These are phyloP conservation scores for Mucor piriformis DNA, from an alignment of 371 early-diverging fungal genomes.

Conservation along the genomic window DNA sequence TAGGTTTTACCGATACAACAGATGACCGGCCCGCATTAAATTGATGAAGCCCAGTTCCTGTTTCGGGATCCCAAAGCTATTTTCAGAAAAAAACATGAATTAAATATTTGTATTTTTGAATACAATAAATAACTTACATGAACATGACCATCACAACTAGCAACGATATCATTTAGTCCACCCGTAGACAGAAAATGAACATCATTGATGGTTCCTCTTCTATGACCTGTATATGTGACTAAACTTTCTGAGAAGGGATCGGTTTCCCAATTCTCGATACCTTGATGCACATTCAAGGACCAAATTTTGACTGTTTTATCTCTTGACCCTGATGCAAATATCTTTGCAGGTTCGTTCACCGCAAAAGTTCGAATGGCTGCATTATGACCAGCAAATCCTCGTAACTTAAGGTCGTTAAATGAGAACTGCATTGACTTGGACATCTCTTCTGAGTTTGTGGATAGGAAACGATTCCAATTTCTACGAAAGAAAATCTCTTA, in stretches of 20 bases:
- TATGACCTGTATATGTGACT: constrained; percentile 65
- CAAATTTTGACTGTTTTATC: constrained; percentile 74
- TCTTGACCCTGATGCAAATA: constrained; percentile 66
- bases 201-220: constrained; percentile 53
- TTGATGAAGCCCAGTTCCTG: constrained; percentile 56
- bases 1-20: constrained; percentile 57
- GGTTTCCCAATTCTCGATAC: constrained; percentile 61
- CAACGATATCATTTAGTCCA: constrained; percentile 57
- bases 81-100: background rate
- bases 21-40: constrained; percentile 54
- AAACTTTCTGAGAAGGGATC: constrained; percentile 61
- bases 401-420: constrained; percentile 66
- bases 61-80: constrained; percentile 68
- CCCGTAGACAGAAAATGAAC: constrained; percentile 58
- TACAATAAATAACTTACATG: constrained; percentile 50
- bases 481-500: constrained; percentile 20
- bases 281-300: constrained; percentile 67
- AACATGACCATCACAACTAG: constrained; percentile 69
- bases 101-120: background rate
- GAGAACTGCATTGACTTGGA: constrained; percentile 72
- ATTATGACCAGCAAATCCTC: constrained; percentile 65
- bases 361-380: constrained; percentile 56
- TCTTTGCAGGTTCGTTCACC: constrained; percentile 59
- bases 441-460: constrained; percentile 74
- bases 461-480: constrained; percentile 70